Evolutionary conservation across 805 yeast species (phyloP), one percentile per base, ranked within the genome.

Genomic region (Kurtzmaniella fragi): DNA sequence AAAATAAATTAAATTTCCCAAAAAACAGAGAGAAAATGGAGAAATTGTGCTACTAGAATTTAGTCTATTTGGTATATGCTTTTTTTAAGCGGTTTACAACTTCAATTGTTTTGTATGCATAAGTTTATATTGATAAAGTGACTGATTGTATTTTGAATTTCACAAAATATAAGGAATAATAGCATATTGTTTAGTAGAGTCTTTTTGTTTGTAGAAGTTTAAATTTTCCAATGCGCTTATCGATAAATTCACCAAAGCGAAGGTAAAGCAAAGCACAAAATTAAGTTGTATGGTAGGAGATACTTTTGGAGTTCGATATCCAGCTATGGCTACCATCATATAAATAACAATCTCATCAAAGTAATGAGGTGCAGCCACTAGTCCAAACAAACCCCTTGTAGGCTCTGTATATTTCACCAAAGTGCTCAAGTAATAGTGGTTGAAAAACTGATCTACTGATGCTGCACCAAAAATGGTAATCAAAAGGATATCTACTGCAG

Each of bases 331-430:
- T n/a, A 67, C 47, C 1, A 72, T 51, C 0, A 62, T 34, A 48
- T 84, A 84, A 2, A 84, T 70, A 28, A 72, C 20, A 5, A 80
- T 61, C 52, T 84, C 95, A 54, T 82, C 82, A 14, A 79, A 61
- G 48, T 84, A 84, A 56, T 84, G 95, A 0, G 91, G 83, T 47
- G 82, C 76, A 13, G 78, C 64, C 2, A 74, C 64, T n/a, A 54
- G 55, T 32, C 56, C 56, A 53, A 82, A 82, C 34, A 77, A 45
- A 1, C 80, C 70, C 28, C 59, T 54, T 2, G 50, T 54, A 2
- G 95, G 93, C 17, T 70, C 49, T 1, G 77, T 66, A 54, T 82
- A 82, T 52, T 82, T 82, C 15, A 56, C 58, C 33, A 82, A 53
- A 3, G 47, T 35, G 0, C 84, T 63, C 30, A 82, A 57, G 38